Percentiles rank a stretch among this genome's conserved stretches.
Evolutionary conservation across 1,284 basidiomycete species (phyloP).

Genomic region (Trametes versicolor): DNA sequence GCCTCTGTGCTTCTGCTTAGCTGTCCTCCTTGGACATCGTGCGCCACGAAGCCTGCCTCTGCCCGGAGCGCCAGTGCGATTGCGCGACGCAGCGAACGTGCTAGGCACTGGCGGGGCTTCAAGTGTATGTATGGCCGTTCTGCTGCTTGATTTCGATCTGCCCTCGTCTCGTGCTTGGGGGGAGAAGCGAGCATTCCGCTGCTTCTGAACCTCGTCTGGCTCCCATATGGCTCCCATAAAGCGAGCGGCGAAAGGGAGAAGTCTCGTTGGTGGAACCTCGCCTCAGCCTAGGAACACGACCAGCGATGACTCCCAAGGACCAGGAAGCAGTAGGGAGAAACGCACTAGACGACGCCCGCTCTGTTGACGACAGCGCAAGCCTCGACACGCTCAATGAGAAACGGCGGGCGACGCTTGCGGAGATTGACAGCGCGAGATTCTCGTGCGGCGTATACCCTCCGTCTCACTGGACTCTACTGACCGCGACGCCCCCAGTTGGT

Average conservation of each 20-base stretch:
- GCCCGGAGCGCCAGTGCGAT: neutral
- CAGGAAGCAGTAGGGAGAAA: neutral
- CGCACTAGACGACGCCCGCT: conserved; percentile 1
- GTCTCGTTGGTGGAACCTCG: neutral
- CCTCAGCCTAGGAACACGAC: neutral
- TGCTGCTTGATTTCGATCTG: neutral
- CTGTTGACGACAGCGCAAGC: conserved; percentile 7
- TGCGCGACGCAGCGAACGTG: conserved; percentile 16
- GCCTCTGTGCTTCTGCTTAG: conserved; percentile 1
- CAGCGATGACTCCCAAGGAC: neutral
- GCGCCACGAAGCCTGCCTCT: conserved; percentile 6
- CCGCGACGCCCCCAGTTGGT: conserved; percentile 42
- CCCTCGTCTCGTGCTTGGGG: neutral
- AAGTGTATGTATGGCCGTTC: neutral
- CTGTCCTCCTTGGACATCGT: conserved; percentile 17
- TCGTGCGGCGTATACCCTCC: conserved; percentile 47
- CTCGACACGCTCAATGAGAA: conserved; percentile 45
- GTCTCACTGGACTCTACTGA: neutral
- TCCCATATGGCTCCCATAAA: neutral
- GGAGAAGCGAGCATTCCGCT: neutral
- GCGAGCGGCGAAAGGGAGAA: neutral
- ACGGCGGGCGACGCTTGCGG: conserved; percentile 58
- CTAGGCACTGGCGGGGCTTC: conserved; percentile 8
- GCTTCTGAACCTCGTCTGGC: neutral
- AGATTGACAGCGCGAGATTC: conserved; percentile 66